phyloP scores from a whole-genome alignment of 225 moss, liverwort and hornwort species.

The Pseudoscleropodium purum region DNA sequence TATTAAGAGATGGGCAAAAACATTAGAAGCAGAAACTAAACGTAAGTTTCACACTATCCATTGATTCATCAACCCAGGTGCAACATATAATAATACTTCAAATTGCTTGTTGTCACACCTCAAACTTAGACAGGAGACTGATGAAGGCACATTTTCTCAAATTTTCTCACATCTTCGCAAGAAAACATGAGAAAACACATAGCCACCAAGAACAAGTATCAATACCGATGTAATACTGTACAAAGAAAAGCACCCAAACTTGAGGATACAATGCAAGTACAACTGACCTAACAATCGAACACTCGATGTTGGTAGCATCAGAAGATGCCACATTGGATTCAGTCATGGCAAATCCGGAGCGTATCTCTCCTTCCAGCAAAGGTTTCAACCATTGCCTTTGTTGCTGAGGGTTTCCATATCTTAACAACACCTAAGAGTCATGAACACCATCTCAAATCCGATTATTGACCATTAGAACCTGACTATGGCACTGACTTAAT shows the following conservation, averaged over 20 bases:
- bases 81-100: neutral
- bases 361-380: constrained; percentile 86
- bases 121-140: neutral
- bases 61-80: neutral
- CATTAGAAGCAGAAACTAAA: neutral
- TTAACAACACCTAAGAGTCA: constrained; percentile 61
- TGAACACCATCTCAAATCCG: neutral
- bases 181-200: neutral
- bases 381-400: constrained; percentile 88
- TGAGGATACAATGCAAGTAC: neutral
- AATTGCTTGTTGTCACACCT: neutral
- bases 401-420: constrained; percentile 85
- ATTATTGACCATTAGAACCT: neutral
- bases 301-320: constrained; percentile 97
- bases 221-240: neutral
- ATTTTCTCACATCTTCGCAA: neutral
- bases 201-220: neutral
- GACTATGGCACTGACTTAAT: neutral
- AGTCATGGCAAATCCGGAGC: constrained; percentile 99
- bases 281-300: constrained; percentile 72
- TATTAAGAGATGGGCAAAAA: neutral
- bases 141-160: neutral
- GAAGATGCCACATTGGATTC: constrained; percentile 96
- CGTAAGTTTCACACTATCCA: neutral
- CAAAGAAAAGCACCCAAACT: neutral